Conservation (phyloP, 345 rosid species). For the Camelina sativa region DNA sequence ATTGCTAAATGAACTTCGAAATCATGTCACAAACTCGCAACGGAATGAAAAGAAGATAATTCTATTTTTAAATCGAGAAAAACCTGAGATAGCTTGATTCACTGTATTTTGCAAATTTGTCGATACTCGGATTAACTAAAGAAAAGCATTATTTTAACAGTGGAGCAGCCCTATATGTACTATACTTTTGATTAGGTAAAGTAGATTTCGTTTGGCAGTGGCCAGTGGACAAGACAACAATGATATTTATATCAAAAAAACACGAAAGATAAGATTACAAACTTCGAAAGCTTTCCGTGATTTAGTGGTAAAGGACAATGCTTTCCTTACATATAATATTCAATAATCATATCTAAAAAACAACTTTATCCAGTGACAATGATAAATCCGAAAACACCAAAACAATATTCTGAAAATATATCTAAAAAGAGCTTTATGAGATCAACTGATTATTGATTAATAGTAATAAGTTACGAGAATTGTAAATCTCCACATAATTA, state of each 20-base stretch:
- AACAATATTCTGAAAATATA: background rate
- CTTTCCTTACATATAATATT: background rate
- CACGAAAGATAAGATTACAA: slow-evolving; percentile 8
- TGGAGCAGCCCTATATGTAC: slow-evolving; percentile 31
- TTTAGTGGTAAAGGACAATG: slow-evolving; percentile 15
- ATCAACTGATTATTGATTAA: background rate
- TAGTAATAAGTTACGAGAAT: background rate
- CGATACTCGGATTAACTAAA: background rate
- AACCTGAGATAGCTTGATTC: background rate
- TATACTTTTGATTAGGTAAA: slow-evolving; percentile 32
- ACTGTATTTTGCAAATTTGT: background rate
- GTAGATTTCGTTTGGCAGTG: slow-evolving; percentile 30
- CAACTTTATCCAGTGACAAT: background rate
- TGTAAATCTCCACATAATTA: background rate
- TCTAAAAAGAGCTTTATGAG: background rate
- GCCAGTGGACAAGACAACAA: slow-evolving; percentile 15
- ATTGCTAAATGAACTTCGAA: background rate
- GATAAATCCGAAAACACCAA: background rate
- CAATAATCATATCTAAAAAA: background rate
- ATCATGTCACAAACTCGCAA: background rate
- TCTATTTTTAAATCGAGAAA: background rate
- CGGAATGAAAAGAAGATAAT: background rate
- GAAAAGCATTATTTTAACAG: background rate
- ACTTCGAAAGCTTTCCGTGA: slow-evolving; percentile 21
- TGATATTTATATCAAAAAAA: background rate